phyloP scores from a whole-genome alignment of 164 flowering plant genomes.

The Dillenia turbinata region DNA sequence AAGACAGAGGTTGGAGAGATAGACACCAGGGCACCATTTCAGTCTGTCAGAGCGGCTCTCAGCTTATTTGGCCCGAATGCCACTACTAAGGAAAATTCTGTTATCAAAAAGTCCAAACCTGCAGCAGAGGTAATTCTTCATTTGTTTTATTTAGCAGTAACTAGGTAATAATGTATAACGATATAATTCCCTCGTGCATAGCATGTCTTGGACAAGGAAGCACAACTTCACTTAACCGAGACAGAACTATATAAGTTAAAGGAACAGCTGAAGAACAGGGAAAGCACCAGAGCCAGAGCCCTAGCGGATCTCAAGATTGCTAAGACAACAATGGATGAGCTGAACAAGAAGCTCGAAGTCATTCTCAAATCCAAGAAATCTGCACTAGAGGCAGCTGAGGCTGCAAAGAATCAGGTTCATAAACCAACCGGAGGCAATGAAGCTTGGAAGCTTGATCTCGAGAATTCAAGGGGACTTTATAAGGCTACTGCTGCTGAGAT shows the following conservation, averaged over 20 bases:
- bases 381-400: conserved; percentile 34
- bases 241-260: conserved; percentile 37
- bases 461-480: conserved; percentile 33
- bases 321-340: conserved; percentile 32
- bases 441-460: conserved; percentile 26
- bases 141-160: neutral
- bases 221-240: conserved; percentile 49
- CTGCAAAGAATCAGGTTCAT: conserved; percentile 25
- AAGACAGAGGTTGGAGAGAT: conserved; percentile 48
- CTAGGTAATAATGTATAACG: neutral
- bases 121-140: conserved; percentile 30
- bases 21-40: conserved; percentile 61
- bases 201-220: conserved; percentile 52
- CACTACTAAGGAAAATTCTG: conserved; percentile 12
- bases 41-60: conserved; percentile 59
- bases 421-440: conserved; percentile 20
- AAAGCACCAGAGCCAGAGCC: conserved; percentile 32
- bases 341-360: conserved; percentile 32
- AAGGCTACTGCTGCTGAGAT: conserved; percentile 25
- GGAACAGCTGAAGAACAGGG: conserved; percentile 32
- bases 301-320: conserved; percentile 41
- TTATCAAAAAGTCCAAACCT: conserved; percentile 18
- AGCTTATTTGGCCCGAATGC: conserved; percentile 33
- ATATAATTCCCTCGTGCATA: conserved; percentile 9
- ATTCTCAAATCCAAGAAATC: conserved; percentile 35